Evolutionary conservation across 2,329 filamentous ascomycete genomes (phyloP), one percentile per base, ranked within the genome.

Genomic region (Pseudogymnoascus sp.): DNA sequence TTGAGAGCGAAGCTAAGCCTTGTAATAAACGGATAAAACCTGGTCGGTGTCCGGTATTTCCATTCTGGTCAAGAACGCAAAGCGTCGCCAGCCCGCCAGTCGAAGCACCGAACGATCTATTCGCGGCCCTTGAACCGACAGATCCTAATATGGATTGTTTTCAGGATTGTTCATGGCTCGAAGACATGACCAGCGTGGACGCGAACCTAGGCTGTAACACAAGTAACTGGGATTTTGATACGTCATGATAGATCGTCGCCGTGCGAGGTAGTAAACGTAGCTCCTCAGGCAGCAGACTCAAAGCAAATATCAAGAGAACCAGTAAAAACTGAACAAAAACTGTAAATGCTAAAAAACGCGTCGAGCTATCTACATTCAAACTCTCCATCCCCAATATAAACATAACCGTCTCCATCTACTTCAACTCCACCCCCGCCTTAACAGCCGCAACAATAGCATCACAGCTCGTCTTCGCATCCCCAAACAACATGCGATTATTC

Each of bases 401-500:
- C 46, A 53, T 53, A 11, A n/a, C 14, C 8, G 25, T 28, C 25
- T 31, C 46, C 46, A 56, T 56, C 50, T 56, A 56, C 50, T 56
- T 56, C 50, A 56, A 56, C 14, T 56, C 50, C 50, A 56, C 50
- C 11, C 50, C 50, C 2, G 50, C 50, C 50, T 56, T 56, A 11
- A 56, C 50, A 56, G 50, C 50, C 50, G 50, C 50, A 21, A 34
- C 28, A 34, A 56, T 71, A 89, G 87, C 89, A 78, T 95, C 90
- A 72, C 90, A 93, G 64, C 88, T 89, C 65, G 85, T 83, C 78
- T 91, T 93, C 18, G 92, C 92, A 77, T 96, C 92, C 25, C 92
- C 91, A 76, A 96, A 96, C 64, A 96, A 75, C 92, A 96, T 96
- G 78, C 89, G 90, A 1, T 91, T 92, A 61, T 89, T 89, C 3